phyloP scores from a whole-genome alignment of 179 eudicot species.

The Spinacia oleracea region DNA sequence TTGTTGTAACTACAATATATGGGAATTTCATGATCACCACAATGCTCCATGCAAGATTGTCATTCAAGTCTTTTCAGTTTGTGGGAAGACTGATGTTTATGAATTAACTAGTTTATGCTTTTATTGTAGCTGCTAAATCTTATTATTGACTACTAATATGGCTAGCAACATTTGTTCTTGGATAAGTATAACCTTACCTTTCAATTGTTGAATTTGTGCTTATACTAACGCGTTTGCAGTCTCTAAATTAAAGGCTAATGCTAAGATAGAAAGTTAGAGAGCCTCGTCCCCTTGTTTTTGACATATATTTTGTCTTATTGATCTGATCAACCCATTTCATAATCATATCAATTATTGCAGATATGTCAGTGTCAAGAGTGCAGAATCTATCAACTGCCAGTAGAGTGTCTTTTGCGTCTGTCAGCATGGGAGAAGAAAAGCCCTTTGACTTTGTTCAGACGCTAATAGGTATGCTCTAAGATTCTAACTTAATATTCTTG shows the following conservation, averaged over 20 bases:
- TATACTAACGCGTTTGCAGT: neutral
- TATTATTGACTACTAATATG: neutral
- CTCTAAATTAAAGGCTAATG: neutral
- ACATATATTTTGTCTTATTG: neutral
- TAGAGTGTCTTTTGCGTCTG: conserved; percentile 65
- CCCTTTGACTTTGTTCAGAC: conserved; percentile 76
- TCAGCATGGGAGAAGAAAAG: conserved; percentile 58
- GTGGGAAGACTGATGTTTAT: neutral
- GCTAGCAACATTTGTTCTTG: neutral
- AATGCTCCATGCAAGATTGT: too few relatives aligned
- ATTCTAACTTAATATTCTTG: conserved; percentile 1
- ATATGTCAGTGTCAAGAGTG: conserved; percentile 46
- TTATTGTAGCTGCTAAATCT: neutral
- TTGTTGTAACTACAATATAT: neutral
- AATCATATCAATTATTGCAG: conserved; percentile 34
- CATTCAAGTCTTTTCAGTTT: too few relatives aligned
- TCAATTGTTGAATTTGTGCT: neutral
- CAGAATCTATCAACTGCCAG: conserved; percentile 37
- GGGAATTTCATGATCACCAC: neutral
- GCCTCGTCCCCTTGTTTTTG: neutral
- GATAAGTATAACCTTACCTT: neutral
- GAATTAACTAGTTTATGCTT: neutral
- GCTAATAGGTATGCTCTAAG: conserved; percentile 57
- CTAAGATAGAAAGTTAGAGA: neutral
- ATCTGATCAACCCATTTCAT: conserved; percentile 4